Conservation (phyloP, 768 basidiomycete genomes). For the Xerocomellus intermedius region DNA sequence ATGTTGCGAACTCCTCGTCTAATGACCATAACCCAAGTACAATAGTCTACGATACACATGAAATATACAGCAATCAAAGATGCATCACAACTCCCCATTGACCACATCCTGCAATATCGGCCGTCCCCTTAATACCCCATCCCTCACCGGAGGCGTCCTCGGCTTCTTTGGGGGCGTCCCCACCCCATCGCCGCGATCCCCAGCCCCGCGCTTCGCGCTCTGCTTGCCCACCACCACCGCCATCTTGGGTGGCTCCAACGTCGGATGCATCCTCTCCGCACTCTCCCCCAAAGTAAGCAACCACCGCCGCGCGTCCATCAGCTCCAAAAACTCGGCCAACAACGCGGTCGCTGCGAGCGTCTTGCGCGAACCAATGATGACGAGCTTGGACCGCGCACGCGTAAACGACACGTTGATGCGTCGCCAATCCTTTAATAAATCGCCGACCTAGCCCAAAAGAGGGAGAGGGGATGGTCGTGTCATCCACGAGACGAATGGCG, state of each 20-base stretch:
- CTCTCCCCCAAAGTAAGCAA: conserved; percentile 54
- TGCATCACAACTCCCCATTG: conserved; percentile 36
- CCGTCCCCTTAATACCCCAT: conserved; percentile 51
- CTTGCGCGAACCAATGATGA: conserved; percentile 84
- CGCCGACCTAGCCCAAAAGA: conserved; percentile 63
- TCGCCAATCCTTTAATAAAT: conserved; percentile 93
- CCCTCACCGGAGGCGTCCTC: conserved; percentile 31
- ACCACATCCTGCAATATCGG: conserved; percentile 63
- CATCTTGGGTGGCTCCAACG: conserved; percentile 19
- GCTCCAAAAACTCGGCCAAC: conserved; percentile 68
- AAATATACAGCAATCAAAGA: background rate
- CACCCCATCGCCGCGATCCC: background rate
- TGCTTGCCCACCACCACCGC: conserved; percentile 10
- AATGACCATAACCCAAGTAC: background rate
- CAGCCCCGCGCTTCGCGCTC: conserved; percentile 14
- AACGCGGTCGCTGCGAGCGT: conserved; percentile 67
- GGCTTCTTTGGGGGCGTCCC: conserved; percentile 37
- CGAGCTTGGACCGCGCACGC: conserved; percentile 83
- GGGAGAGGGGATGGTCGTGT: background rate
- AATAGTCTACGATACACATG: background rate
- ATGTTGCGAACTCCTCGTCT: too few relatives aligned
- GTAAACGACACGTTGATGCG: conserved; percentile 97
- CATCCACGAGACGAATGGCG: background rate
- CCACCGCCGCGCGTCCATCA: conserved; percentile 77
- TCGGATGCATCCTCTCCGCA: conserved; percentile 54